Evolutionary conservation across 345 rosid genomes (phyloP).

Genomic region (Syzygium grande): DNA sequence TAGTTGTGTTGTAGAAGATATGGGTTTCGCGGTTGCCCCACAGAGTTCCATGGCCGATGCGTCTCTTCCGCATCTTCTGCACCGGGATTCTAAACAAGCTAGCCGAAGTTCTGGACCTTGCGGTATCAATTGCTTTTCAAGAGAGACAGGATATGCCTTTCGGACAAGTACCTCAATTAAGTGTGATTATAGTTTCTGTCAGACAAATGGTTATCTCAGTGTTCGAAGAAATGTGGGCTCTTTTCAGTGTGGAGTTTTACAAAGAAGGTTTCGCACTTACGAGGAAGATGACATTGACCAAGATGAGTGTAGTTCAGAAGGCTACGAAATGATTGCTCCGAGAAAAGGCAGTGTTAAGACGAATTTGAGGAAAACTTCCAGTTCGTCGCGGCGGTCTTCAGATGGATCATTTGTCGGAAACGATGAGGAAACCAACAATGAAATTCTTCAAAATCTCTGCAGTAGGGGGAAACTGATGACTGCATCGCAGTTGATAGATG

Average conservation of each 20-base stretch:
- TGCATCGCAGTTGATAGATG: constrained; percentile 54
- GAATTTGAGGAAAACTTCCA: constrained; percentile 8
- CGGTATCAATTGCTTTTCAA: neutral
- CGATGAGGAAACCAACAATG: constrained; percentile 52
- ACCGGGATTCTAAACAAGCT: constrained; percentile 10
- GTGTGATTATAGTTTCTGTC: constrained; percentile 6
- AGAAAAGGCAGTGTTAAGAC: constrained; percentile 17
- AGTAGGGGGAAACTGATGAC: constrained; percentile 35
- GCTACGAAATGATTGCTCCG: constrained; percentile 3
- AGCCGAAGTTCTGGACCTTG: constrained; percentile 2
- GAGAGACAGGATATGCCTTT: neutral
- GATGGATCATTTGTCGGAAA: constrained; percentile 51
- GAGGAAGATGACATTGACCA: constrained; percentile 25
- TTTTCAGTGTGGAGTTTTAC: constrained; percentile 21
- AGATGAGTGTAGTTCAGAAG: constrained; percentile 30
- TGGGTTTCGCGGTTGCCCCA: constrained; percentile 29
- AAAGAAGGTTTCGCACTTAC: constrained; percentile 27
- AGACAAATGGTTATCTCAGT: constrained; percentile 12
- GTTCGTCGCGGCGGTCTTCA: neutral
- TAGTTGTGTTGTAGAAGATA: neutral
- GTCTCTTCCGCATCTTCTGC: constrained; percentile 14
- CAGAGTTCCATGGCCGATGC: constrained; percentile 25
- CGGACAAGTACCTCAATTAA: neutral
- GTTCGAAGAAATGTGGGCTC: constrained; percentile 8
- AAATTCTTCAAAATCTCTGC: constrained; percentile 52